These are phyloP conservation scores for Boletus subluridellus DNA, from an alignment of 1,284 basidiomycete genomes.

Conservation along the genomic window DNA sequence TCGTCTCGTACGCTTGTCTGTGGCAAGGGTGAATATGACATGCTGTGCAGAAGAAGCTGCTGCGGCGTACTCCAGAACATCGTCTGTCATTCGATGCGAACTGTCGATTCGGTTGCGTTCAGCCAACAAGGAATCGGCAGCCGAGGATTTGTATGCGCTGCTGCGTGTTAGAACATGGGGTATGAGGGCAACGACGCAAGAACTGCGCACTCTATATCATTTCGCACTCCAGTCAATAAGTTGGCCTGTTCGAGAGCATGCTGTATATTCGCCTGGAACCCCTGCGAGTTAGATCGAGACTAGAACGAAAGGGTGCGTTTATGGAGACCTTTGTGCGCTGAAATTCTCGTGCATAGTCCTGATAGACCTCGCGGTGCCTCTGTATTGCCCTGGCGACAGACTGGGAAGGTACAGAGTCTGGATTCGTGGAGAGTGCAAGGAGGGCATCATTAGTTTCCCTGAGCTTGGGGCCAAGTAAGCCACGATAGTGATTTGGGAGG, in stretches of 20 bases:
- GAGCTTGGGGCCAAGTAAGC: slow-evolving; percentile 51
- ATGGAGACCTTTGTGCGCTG: slow-evolving; percentile 70
- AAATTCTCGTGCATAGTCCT: slow-evolving; percentile 85
- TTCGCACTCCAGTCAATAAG: slow-evolving; percentile 86
- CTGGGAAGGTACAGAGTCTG: slow-evolving; percentile 67
- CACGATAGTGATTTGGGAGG: neutral
- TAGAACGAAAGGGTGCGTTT: neutral
- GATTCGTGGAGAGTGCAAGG: slow-evolving; percentile 62
- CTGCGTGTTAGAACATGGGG: neutral
- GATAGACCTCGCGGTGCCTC: slow-evolving; percentile 85
- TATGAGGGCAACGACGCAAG: neutral
- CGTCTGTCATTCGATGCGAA: slow-evolving; percentile 93
- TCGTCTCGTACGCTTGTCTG: slow-evolving; percentile 96
- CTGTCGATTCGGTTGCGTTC: slow-evolving; percentile 90
- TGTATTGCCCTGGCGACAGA: slow-evolving; percentile 88
- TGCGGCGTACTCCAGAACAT: slow-evolving; percentile 73
- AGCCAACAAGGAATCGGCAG: slow-evolving; percentile 82
- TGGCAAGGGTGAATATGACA: slow-evolving; percentile 9
- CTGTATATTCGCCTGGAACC: slow-evolving; percentile 71
- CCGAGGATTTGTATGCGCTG: slow-evolving; percentile 85
- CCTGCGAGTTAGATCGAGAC: neutral
- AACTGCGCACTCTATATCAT: slow-evolving; percentile 83
- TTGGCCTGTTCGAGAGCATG: slow-evolving; percentile 83
- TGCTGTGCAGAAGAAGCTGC: slow-evolving; percentile 3
- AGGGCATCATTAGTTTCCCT: slow-evolving; percentile 81